A percentile compares a stretch with the other conserved stretches of the same genome.
phyloP scores from a whole-genome alignment of 1,139 yeast genomes.

The Hyphopichia burtonii region DNA sequence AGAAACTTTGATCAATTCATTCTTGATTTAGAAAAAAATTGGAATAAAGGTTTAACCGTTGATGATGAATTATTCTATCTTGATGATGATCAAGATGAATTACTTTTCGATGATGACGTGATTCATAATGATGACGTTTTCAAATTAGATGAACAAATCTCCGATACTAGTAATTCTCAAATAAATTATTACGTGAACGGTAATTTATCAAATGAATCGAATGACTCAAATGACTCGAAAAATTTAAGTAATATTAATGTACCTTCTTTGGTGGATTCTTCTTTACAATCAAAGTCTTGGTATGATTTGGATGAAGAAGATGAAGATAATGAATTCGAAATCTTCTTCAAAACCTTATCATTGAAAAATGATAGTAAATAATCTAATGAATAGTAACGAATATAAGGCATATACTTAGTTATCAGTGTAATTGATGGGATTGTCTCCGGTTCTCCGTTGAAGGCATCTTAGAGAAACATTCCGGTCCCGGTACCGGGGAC shows the following conservation, averaged over 20 bases:
- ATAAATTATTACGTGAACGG: constrained; percentile 1
- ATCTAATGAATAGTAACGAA: not conserved
- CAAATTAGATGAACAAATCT: constrained; percentile 27
- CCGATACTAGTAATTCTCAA: not conserved
- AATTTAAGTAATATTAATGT: constrained; percentile 6
- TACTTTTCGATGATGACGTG: constrained; percentile 33
- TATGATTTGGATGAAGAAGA: constrained; percentile 34
- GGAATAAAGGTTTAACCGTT: constrained; percentile 34
- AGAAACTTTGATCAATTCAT: constrained; percentile 31
- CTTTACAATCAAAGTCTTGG: constrained; percentile 33
- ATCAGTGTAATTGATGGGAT: too few species aligned
- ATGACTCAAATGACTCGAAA: not conserved
- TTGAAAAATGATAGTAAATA: constrained; percentile 1
- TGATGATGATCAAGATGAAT: constrained; percentile 8
- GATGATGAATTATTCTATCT: constrained; percentile 29
- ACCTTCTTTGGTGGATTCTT: constrained; percentile 33
- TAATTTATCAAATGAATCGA: not conserved
- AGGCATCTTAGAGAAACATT: too few species aligned
- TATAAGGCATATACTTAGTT: not conserved
- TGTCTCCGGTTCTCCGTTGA: too few species aligned
- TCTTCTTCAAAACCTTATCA: constrained; percentile 7
- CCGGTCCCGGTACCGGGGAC: too few species aligned
- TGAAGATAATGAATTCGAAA: constrained; percentile 11
- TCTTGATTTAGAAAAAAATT: constrained; percentile 25
- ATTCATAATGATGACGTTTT: constrained; percentile 17